Evolutionary conservation across 805 yeast genomes (phyloP).

Genomic region (Huiozyma sinensis): DNA sequence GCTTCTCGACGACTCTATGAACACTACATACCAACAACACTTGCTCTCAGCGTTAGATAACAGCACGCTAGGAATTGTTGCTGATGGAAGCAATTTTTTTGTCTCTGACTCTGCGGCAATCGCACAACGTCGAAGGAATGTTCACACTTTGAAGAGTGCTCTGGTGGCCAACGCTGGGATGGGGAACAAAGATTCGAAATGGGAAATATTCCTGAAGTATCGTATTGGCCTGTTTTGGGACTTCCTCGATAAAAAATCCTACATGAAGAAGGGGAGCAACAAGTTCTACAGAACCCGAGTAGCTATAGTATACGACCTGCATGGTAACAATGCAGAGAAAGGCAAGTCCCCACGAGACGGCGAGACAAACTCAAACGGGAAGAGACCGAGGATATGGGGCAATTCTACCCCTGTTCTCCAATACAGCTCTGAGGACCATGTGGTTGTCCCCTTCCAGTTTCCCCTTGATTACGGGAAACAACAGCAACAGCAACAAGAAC

Average conservation of each 20-base stretch:
- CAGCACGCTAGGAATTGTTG: constrained; percentile 11
- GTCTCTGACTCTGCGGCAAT: constrained; percentile 8
- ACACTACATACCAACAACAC: constrained; percentile 18
- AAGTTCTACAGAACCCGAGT: constrained; percentile 5
- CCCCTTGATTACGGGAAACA: too few relatives aligned
- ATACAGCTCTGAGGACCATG: too few relatives aligned
- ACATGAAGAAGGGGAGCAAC: background rate
- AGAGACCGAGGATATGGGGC: too few relatives aligned
- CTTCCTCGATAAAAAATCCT: constrained; percentile 11
- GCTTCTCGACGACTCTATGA: constrained; percentile 24
- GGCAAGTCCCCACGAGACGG: too few relatives aligned
- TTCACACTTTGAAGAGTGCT: constrained; percentile 23
- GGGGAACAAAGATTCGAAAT: constrained; percentile 21
- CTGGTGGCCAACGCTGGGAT: constrained; percentile 23
- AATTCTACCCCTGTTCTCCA: too few relatives aligned
- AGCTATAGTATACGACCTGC: constrained; percentile 5
- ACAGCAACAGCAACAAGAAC: too few relatives aligned
- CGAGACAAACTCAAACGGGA: too few relatives aligned
- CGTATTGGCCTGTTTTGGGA: constrained; percentile 24
- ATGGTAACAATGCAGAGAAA: background rate
- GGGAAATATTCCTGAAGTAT: constrained; percentile 22
- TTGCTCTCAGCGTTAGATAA: background rate
- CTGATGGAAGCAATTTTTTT: constrained; percentile 14
- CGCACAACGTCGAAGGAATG: constrained; percentile 9
- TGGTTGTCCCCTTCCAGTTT: too few relatives aligned